Conservation (phyloP, 2,329 filamentous ascomycete species). For the Fusarium sp. region DNA sequence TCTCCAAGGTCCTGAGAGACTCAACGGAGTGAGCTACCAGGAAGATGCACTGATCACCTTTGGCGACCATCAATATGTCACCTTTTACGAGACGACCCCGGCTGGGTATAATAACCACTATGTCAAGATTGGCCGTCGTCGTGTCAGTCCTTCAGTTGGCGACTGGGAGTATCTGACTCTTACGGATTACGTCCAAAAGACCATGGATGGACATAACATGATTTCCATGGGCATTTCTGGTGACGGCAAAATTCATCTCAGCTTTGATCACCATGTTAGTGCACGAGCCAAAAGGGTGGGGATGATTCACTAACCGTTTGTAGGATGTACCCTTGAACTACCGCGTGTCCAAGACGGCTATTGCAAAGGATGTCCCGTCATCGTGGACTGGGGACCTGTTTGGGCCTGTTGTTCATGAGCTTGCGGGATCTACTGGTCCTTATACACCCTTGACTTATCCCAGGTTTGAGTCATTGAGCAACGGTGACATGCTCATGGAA, state of each 20-base stretch:
- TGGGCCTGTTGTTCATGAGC: constrained; percentile 19
- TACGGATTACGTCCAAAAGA: constrained; percentile 27
- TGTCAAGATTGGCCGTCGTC: constrained; percentile 19
- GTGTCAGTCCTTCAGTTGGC: neutral
- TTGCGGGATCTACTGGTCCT: constrained; percentile 18
- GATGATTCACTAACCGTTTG: neutral
- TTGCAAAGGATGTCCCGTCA: constrained; percentile 12
- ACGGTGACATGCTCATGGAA: constrained; percentile 24
- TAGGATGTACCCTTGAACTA: constrained; percentile 36
- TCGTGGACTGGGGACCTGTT: constrained; percentile 23
- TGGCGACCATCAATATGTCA: constrained; percentile 31
- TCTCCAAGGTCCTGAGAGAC: constrained; percentile 24
- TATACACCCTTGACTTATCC: constrained; percentile 29
- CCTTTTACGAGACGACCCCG: constrained; percentile 27
- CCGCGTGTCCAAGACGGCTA: constrained; percentile 5
- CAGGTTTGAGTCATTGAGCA: constrained; percentile 18
- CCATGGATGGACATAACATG: constrained; percentile 36
- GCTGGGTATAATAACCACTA: constrained; percentile 29
- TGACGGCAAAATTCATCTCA: constrained; percentile 33
- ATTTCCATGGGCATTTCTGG: constrained; percentile 37
- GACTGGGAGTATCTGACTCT: constrained; percentile 29
- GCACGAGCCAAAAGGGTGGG: accelerated
- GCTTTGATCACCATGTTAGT: constrained; percentile 34
- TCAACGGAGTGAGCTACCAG: constrained; percentile 36
- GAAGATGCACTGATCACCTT: constrained; percentile 32